Conservation (phyloP, 495 filamentous ascomycete species). For the Lepraria neglecta region DNA sequence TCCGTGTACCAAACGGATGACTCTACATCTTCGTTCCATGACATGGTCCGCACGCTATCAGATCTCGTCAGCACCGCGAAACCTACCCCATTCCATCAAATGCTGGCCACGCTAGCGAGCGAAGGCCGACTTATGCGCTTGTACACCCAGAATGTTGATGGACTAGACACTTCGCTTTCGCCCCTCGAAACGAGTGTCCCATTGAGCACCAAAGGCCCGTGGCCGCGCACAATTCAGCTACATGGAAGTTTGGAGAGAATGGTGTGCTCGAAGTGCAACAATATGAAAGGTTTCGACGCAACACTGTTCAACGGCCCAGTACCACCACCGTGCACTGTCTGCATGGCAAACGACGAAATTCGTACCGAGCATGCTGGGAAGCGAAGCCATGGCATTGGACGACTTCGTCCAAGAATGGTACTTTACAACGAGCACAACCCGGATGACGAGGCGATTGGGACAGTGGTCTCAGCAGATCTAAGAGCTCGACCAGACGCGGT, state of each 20-base stretch:
- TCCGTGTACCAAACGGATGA: conserved; percentile 90
- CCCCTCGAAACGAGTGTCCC: conserved; percentile 76
- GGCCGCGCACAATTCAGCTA: conserved; percentile 89
- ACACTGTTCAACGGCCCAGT: conserved; percentile 75
- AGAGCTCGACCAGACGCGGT: conserved; percentile 81
- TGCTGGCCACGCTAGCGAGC: conserved; percentile 82
- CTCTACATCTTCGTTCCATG: conserved; percentile 83
- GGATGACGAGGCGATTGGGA: conserved; percentile 90
- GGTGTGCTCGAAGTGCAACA: conserved; percentile 87
- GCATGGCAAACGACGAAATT: conserved; percentile 65
- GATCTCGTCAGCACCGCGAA: conserved; percentile 63
- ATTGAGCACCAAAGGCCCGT: conserved; percentile 68
- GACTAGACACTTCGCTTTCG: conserved; percentile 77
- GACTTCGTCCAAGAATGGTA: conserved; percentile 85
- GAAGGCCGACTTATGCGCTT: conserved; percentile 86
- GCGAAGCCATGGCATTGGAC: conserved; percentile 87
- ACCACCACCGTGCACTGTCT: conserved; percentile 74
- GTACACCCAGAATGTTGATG: conserved; percentile 95
- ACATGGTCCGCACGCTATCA: conserved; percentile 87
- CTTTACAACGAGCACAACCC: conserved; percentile 97
- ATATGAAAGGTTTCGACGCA: conserved; percentile 69
- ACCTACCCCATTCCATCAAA: conserved; percentile 87
- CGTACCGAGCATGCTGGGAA: conserved; percentile 74
- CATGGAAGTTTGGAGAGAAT: conserved; percentile 93
- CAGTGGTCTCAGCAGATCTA: conserved; percentile 77